These are phyloP conservation scores for Podospora didyma DNA, from an alignment of 495 filamentous ascomycete genomes.

Conservation along the genomic window DNA sequence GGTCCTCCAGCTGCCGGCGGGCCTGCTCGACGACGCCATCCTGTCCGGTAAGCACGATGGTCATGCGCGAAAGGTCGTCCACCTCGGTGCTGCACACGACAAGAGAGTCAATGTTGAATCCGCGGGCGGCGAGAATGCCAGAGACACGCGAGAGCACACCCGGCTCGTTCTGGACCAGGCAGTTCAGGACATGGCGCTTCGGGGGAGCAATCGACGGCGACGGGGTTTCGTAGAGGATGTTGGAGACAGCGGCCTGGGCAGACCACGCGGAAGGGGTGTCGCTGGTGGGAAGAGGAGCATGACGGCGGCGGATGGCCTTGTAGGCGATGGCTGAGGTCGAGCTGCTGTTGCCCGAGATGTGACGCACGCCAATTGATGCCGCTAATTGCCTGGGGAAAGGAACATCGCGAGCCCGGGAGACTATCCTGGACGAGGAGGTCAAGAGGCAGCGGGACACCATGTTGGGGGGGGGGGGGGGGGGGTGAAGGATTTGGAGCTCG, in stretches of 20 bases:
- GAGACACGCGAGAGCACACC: constrained; percentile 95
- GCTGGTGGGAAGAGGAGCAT: constrained; percentile 72
- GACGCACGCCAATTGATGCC: constrained; percentile 16
- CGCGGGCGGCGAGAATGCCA: constrained; percentile 90
- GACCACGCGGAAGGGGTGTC: constrained; percentile 81
- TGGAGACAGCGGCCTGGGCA: constrained; percentile 90
- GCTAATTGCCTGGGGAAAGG: constrained; percentile 15
- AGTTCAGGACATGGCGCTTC: constrained; percentile 94
- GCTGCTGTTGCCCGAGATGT: constrained; percentile 40
- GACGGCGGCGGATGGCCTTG: constrained; percentile 91
- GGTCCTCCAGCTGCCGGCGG: constrained; percentile 87
- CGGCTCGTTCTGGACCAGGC: constrained; percentile 97
- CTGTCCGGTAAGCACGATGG: constrained; percentile 92
- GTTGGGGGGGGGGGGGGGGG: background rate
- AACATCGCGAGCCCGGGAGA: constrained; percentile 21
- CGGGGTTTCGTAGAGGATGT: constrained; percentile 98
- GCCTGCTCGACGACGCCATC: constrained; percentile 98
- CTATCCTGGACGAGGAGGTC: constrained; percentile 26
- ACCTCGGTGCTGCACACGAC: constrained; percentile 98
- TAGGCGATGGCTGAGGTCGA: constrained; percentile 94
- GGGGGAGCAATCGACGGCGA: constrained; percentile 75
- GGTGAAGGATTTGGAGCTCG: background rate
- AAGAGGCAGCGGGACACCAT: constrained; percentile 46
- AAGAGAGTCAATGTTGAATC: constrained; percentile 98
- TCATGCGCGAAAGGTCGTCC: constrained; percentile 97